Evolutionary conservation across 306 rosid genomes (phyloP).

Genomic region (Fragaria vesca): DNA sequence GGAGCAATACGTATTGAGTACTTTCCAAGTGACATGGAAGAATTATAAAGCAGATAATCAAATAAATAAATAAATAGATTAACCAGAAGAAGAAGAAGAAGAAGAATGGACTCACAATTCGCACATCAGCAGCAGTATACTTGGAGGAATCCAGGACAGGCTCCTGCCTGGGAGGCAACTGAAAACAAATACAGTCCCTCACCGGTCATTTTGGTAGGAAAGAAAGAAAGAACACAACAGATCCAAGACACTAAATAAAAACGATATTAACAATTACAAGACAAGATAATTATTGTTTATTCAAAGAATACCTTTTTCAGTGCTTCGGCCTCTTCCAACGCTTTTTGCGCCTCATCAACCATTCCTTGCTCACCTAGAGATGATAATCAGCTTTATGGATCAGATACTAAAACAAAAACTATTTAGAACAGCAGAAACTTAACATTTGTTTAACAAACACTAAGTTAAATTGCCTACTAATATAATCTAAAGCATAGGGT

Average conservation of each 20-base stretch:
- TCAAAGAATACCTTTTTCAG: constrained; percentile 71
- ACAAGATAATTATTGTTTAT: constrained; percentile 2
- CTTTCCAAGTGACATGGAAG: not conserved
- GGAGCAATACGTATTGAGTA: not conserved
- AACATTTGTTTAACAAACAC: not conserved
- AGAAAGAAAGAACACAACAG: not conserved
- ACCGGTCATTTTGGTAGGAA: not conserved
- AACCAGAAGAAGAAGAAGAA: constrained; percentile 21
- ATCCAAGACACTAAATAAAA: not conserved
- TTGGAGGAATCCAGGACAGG: constrained; percentile 82
- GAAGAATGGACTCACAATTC: constrained; percentile 72
- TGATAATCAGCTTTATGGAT: constrained; percentile 21
- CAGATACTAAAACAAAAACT: not conserved
- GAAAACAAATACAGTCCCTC: constrained; percentile 16
- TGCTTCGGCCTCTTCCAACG: constrained; percentile 99
- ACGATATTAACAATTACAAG: not conserved
- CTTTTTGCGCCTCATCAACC: constrained; percentile 98
- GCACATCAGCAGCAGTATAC: constrained; percentile 96
- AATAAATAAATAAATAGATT: constrained; percentile 1
- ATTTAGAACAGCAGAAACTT: not conserved
- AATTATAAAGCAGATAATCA: not conserved
- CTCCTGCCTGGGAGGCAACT: constrained; percentile 93
- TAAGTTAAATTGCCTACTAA: not conserved
- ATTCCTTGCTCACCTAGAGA: constrained; percentile 95
- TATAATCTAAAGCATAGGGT: not conserved